Conservation (phyloP, 2,329 filamentous ascomycete genomes). For the Magnaporthiopsis poae region DNA sequence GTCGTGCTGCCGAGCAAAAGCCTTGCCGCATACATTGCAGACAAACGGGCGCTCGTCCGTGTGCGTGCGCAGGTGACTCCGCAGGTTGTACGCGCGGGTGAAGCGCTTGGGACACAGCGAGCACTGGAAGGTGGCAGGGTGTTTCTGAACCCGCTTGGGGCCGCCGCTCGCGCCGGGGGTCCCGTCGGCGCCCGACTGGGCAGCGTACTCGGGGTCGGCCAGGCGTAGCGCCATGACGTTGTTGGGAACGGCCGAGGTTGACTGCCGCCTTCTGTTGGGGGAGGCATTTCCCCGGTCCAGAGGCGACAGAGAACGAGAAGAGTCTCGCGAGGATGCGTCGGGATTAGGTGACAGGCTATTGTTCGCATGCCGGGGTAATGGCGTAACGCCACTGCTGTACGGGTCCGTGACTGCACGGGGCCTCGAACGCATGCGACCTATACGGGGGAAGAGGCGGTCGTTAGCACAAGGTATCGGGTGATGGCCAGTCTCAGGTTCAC, state of each 20-base stretch:
- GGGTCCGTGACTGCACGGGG: constrained; percentile 52
- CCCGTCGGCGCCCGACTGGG: constrained; percentile 47
- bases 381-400: constrained; percentile 38
- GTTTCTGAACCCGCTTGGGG: constrained; percentile 83
- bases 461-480: neutral
- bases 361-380: constrained; percentile 24
- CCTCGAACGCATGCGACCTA: constrained; percentile 17
- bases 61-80: constrained; percentile 89
- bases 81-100: constrained; percentile 89
- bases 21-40: constrained; percentile 92
- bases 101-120: constrained; percentile 88
- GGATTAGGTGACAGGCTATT: constrained; percentile 41
- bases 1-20: constrained; percentile 93
- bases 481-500: neutral
- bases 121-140: constrained; percentile 95
- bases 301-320: constrained; percentile 49
- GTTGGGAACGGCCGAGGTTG: constrained; percentile 52
- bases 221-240: constrained; percentile 75
- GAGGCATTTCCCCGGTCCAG: constrained; percentile 43
- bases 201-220: constrained; percentile 76
- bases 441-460: neutral
- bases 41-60: constrained; percentile 96
- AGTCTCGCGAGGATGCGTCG: constrained; percentile 34
- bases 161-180: constrained; percentile 46
- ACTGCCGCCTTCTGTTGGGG: constrained; percentile 46